phyloP scores from a whole-genome alignment of 345 rosid species.

The Laguncularia racemosa region DNA sequence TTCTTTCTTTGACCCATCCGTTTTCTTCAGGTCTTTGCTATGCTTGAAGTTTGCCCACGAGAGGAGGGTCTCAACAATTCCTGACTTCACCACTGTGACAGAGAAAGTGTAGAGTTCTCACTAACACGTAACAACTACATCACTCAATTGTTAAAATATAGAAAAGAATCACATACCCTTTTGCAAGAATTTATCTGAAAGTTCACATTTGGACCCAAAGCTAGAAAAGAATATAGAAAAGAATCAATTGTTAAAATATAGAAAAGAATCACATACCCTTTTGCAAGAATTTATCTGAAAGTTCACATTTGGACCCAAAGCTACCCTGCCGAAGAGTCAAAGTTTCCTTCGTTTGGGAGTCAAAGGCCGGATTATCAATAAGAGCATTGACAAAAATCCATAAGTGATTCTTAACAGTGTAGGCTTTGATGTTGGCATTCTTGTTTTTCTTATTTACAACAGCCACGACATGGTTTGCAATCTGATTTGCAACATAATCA shows the following conservation, averaged over 20 bases:
- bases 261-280: no score
- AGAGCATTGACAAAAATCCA: constrained; percentile 98
- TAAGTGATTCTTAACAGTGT: constrained; percentile 76
- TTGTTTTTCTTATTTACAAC: constrained; percentile 83
- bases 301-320: constrained; percentile 90
- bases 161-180: constrained; percentile 54
- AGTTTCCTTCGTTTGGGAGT: constrained; percentile 98
- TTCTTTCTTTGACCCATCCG: constrained; percentile 72
- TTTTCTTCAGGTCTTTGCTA: constrained; percentile 84
- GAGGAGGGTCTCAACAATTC: constrained; percentile 66
- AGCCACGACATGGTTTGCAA: constrained; percentile 61
- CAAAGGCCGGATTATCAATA: constrained; percentile 98
- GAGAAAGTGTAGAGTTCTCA: background rate
- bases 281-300: constrained; percentile 72
- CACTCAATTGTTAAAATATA: background rate
- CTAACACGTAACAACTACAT: background rate
- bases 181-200: constrained; percentile 72
- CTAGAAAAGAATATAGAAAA: no score
- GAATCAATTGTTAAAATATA: no score
- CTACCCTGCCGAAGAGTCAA: constrained; percentile 94
- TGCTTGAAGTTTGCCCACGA: constrained; percentile 89
- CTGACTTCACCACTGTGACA: constrained; percentile 74
- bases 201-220: constrained; percentile 90
- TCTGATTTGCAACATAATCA: constrained; percentile 86
- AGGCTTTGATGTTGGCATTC: constrained; percentile 68